phyloP scores from a whole-genome alignment of 306 rosid species.

The Cucurbita maxima region DNA sequence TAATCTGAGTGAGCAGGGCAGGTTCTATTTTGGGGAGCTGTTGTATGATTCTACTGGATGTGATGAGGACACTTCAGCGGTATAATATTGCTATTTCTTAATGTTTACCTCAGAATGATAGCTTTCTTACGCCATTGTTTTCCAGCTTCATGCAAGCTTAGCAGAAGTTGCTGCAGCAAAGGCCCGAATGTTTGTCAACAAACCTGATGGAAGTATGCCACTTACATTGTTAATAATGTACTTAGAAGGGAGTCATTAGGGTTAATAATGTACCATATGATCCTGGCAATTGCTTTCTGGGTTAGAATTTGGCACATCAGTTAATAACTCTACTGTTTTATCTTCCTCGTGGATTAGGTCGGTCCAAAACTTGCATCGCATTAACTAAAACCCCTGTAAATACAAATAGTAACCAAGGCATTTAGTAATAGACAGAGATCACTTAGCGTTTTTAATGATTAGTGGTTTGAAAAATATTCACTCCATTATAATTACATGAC shows the following conservation, averaged over 20 bases:
- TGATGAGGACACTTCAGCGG: constrained; percentile 66
- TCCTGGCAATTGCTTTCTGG: neutral
- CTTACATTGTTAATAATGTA: neutral
- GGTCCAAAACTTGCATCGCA: neutral
- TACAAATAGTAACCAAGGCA: neutral
- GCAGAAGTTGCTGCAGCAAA: constrained; percentile 99
- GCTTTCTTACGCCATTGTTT: constrained; percentile 18
- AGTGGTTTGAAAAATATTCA: neutral
- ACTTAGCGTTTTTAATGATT: neutral
- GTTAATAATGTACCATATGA: neutral
- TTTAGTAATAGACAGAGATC: neutral
- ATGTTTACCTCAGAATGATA: neutral
- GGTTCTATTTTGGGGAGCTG: constrained; percentile 89
- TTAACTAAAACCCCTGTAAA: neutral
- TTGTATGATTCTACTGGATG: constrained; percentile 49
- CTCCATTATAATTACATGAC: neutral
- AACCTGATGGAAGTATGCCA: constrained; percentile 94
- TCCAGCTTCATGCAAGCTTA: constrained; percentile 83
- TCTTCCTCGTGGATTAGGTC: neutral
- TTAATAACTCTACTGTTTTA: neutral
- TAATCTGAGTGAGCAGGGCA: constrained; percentile 49
- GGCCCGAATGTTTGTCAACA: constrained; percentile 96
- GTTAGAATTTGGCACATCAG: neutral
- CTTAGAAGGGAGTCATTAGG: neutral
- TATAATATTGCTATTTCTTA: constrained; percentile 7